Conservation (phyloP, 176 grass and related monocot genomes). For the Oryza meyeriana region DNA sequence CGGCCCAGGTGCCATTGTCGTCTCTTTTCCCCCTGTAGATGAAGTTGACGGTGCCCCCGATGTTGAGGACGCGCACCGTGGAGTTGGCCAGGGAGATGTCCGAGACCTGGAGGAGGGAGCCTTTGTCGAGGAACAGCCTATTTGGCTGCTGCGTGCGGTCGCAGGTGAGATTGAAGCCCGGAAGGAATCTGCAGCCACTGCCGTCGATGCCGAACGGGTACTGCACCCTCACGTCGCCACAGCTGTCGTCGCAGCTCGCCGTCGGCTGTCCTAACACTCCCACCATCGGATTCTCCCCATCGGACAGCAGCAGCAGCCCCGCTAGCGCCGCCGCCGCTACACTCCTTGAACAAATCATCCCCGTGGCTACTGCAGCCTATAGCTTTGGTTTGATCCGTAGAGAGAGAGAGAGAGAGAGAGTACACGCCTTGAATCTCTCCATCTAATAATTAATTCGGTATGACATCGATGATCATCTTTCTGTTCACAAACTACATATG, state of each 20-base stretch:
- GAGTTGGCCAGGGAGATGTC: not conserved
- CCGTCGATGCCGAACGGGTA: constrained; percentile 5
- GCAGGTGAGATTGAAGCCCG: constrained; percentile 32
- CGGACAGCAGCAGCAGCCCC: too few species aligned
- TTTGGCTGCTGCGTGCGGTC: not conserved
- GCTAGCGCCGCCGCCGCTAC: too few species aligned
- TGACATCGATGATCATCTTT: too few species aligned
- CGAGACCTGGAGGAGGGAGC: not conserved
- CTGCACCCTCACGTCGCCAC: constrained; percentile 17
- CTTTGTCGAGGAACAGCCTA: constrained; percentile 17
- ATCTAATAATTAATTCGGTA: too few species aligned
- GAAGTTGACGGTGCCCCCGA: not conserved
- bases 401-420: too few species aligned
- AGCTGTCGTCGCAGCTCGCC: not conserved
- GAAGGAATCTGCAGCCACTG: constrained; percentile 3
- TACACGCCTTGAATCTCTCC: too few species aligned
- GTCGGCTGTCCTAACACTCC: not conserved
- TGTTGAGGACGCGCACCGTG: not conserved
- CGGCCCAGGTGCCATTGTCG: not conserved
- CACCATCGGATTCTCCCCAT: too few species aligned
- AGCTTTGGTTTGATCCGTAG: too few species aligned
- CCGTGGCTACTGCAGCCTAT: too few species aligned
- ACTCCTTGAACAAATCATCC: too few species aligned
- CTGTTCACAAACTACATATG: too few species aligned
- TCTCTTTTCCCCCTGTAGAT: fast-evolving